Evolutionary conservation across 768 basidiomycete species (phyloP), one percentile per base, ranked within the genome.

Genomic region (Suillus clintonianus): DNA sequence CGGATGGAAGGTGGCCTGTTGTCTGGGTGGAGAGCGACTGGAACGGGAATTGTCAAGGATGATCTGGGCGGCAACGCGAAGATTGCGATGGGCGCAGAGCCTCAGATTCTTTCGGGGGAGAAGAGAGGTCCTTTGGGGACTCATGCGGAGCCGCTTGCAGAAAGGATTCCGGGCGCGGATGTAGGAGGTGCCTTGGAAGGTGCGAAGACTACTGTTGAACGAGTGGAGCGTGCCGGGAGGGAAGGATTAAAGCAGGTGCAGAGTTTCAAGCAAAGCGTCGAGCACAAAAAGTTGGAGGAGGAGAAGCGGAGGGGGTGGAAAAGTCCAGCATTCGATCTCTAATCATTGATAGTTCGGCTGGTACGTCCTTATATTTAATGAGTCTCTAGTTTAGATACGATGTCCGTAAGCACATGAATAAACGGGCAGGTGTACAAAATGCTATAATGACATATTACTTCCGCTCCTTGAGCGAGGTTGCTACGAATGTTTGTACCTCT

Each of bases 71-170:
- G 69, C 3, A 72, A 74, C 43, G 77, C 71, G 17, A 70, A 70
- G 56, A 83, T 92, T 55, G 90, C 89, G 0, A 76, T 91, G 77
- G 90, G 90, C 2, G 87, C 83, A 7, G 89, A 89, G 74, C 90
- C 90, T 39, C 90, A 92, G 78, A 85, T 92, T 37, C 73, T 92
- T 34, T 74, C 83, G 34, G 87, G 89, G 0, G 83, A 87, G 65
- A 90, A 92, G 80, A 81, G 78, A 4, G 90, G 27, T 27, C 27
- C 27, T 27, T 4, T 27, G 27, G 27, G 27, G 4, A 27, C 27
- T 27, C 27, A 27, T 27, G 27, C 27, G 27, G 27, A 79, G 64
- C 70, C 76, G 4, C 58, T 79, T 30, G 61, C 53, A 2, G 66
- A 68, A 50, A 56, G 68, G 34, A 2, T 68, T 0, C 30, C 45